A percentile compares a stretch with the other conserved stretches of the same genome.
phyloP scores from a whole-genome alignment of 2,329 filamentous ascomycete species.

The Aureobasidium sp. region DNA sequence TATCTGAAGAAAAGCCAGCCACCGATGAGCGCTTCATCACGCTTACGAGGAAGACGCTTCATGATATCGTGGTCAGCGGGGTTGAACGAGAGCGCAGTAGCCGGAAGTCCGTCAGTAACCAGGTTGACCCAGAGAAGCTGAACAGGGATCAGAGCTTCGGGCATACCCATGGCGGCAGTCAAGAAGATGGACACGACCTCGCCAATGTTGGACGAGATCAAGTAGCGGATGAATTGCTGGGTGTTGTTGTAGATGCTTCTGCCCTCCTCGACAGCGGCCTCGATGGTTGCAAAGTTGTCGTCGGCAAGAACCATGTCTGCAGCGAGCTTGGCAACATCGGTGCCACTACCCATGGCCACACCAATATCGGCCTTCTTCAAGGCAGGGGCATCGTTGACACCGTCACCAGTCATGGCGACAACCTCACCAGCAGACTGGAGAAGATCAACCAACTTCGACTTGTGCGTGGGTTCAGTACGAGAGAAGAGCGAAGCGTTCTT shows the following conservation, averaged over 20 bases:
- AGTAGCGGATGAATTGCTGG: constrained; percentile 97
- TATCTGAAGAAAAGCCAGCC: constrained; percentile 98
- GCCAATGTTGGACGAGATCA: constrained; percentile 98
- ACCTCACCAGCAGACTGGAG: constrained; percentile 89
- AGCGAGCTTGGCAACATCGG: constrained; percentile 91
- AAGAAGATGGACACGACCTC: constrained; percentile 99
- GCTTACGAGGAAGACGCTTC: constrained; percentile 81
- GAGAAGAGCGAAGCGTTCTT: constrained; percentile 87
- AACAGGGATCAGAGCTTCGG: constrained; percentile 91
- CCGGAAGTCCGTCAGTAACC: constrained; percentile 92
- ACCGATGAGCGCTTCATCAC: constrained; percentile 83
- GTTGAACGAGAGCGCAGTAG: constrained; percentile 95
- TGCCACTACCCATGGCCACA: constrained; percentile 97
- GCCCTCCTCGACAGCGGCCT: constrained; percentile 90
- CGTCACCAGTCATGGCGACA: constrained; percentile 98
- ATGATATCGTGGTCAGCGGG: constrained; percentile 98
- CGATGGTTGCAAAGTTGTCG: constrained; percentile 98
- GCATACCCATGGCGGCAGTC: constrained; percentile 92
- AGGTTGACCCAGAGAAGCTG: constrained; percentile 98
- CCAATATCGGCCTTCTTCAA: constrained; percentile 98
- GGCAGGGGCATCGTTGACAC: constrained; percentile 95
- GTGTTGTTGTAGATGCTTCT: constrained; percentile 99
- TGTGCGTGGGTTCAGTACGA: constrained; percentile 88
- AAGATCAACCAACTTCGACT: constrained; percentile 94
- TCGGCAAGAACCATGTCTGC: constrained; percentile 98